Evolutionary conservation across 495 filamentous ascomycete species (phyloP).

Genomic region (Penicillium chermesinum): DNA sequence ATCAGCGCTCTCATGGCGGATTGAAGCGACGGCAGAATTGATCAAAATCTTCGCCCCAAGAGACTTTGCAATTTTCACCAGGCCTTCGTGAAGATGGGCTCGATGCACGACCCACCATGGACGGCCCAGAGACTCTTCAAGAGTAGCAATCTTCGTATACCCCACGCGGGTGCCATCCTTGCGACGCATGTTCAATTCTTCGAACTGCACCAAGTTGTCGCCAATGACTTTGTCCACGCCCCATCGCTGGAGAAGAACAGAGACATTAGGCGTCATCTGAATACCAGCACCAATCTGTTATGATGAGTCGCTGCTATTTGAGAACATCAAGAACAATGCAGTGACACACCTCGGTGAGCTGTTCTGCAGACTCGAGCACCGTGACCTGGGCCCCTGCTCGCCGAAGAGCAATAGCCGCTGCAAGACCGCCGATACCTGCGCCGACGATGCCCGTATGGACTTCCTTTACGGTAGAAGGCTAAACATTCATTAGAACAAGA

Average conservation of each 20-base stretch:
- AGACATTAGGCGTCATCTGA: constrained; percentile 53
- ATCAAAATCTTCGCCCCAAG: constrained; percentile 31
- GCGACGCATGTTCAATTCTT: constrained; percentile 36
- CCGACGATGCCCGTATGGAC: constrained; percentile 55
- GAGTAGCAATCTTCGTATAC: constrained; percentile 23
- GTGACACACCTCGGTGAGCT: constrained; percentile 8
- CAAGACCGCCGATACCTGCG: constrained; percentile 62
- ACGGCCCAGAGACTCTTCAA: constrained; percentile 13
- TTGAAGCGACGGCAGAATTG: constrained; percentile 24
- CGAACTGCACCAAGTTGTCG: constrained; percentile 30
- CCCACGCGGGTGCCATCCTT: constrained; percentile 35
- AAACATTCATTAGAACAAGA: too few relatives aligned
- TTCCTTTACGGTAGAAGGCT: too few relatives aligned
- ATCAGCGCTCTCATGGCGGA: constrained; percentile 19
- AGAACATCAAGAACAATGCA: too few relatives aligned
- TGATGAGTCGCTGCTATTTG: neutral
- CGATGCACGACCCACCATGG: constrained; percentile 37
- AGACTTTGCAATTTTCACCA: constrained; percentile 27
- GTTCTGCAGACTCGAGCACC: constrained; percentile 12
- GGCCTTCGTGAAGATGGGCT: constrained; percentile 35
- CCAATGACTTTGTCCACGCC: constrained; percentile 33
- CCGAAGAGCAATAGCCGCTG: constrained; percentile 54
- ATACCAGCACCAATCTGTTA: constrained; percentile 54
- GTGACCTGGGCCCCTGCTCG: constrained; percentile 57
- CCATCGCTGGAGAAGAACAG: constrained; percentile 39